These are phyloP conservation scores for Przewalskia tangutica DNA, from an alignment of 257 asterid species.

Conservation along the genomic window DNA sequence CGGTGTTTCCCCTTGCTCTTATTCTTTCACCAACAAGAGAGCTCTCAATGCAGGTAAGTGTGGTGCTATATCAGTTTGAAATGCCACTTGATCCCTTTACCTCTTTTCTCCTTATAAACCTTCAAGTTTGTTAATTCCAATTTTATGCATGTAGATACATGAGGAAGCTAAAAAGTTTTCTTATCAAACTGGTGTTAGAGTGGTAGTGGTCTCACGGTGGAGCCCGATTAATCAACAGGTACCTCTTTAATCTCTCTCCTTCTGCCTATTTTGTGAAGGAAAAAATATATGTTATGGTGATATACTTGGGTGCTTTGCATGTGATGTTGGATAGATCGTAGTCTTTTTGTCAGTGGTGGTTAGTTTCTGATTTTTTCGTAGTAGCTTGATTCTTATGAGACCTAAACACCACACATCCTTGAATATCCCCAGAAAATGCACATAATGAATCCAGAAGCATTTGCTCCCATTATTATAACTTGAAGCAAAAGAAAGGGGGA, in stretches of 20 bases:
- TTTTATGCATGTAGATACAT: conserved; percentile 46
- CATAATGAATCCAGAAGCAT: not conserved
- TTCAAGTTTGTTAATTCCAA: not conserved
- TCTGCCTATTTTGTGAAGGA: not conserved
- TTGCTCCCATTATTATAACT: not conserved
- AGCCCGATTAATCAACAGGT: conserved; percentile 77
- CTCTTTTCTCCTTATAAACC: not conserved
- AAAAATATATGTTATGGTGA: not conserved
- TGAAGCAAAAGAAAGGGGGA: not conserved
- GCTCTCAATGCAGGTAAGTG: conserved; percentile 70
- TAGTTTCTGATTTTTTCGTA: not conserved
- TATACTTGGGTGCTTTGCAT: not conserved
- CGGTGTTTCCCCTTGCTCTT: conserved; percentile 70
- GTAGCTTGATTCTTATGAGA: not conserved
- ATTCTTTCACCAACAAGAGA: conserved; percentile 85
- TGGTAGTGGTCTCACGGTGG: conserved; percentile 83
- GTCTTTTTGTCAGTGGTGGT: not conserved
- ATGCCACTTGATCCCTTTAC: not conserved
- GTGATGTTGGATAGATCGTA: not conserved
- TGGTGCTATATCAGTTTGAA: not conserved
- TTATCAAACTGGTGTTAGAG: conserved; percentile 67
- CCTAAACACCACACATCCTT: not conserved
- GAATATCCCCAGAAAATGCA: not conserved
- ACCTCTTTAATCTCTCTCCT: not conserved
- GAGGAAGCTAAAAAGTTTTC: conserved; percentile 76